Evolutionary conservation across 129 eudicot genomes (phyloP), one percentile per base, ranked within the genome.

Genomic region (Chrysanthemum seticuspe): DNA sequence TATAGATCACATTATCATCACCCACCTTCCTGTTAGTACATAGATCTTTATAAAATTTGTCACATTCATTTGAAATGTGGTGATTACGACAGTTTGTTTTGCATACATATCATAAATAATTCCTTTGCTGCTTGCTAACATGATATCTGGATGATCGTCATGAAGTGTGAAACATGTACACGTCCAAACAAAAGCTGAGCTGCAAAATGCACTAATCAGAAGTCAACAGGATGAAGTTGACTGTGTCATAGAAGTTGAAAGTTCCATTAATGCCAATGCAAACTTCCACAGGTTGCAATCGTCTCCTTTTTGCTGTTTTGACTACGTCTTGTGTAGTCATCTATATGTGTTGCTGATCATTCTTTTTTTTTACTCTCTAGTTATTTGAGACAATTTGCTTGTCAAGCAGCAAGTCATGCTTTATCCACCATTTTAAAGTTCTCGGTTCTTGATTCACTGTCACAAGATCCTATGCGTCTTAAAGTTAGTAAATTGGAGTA

Each of bases 181-280:
- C 6, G 91, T 87, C 66, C 79, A 82, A 65, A 95, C 91, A 34
- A 88, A 95, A 77, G 54, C 13, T 48, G 94, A 88, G 63, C 83
- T 95, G 7, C 85, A 83, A 54, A 82, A 86, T 56, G 96, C 99
- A 69, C 59, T 95, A 31, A 54, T 50, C 56, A 76, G 70, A 64
- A 71, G 96, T 78, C 91, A 88, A 60, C 78, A 61, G 10, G 89
- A 79, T 66, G 89, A 91, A 55, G 79, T 16, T 62, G 99, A 95
- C 78, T 83, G 82, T 71, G 90, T 95, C 34, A 87, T 95, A 66
- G 99, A 95, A 85, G 94, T 91, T 69, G 93, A 89, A 65, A 90
- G 99, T 65, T 81, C 83, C 75, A 95, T 95, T 70, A 88, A 91
- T 71, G 80, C 84, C 18, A 95, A 95, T 81, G 83, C 92, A n/a